These are phyloP conservation scores for Neonectria coccinea DNA, from an alignment of 2,329 filamentous ascomycete genomes.

Conservation along the genomic window DNA sequence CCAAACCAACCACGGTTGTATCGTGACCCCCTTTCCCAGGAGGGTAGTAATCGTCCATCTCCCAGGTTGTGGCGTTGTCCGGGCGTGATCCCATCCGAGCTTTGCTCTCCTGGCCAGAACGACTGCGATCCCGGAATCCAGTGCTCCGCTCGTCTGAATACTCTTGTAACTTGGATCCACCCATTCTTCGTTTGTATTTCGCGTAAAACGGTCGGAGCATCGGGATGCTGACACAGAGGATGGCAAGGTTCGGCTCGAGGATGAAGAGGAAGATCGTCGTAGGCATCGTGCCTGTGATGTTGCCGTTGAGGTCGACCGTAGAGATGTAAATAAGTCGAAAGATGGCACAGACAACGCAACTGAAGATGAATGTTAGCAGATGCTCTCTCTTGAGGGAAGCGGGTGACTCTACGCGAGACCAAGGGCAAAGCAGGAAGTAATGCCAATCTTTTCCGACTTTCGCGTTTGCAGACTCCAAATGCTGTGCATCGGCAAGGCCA, in stretches of 20 bases:
- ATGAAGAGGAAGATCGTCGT: constrained; percentile 55
- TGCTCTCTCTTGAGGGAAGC: accelerated
- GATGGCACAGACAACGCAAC: constrained; percentile 53
- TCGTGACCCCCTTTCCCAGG: constrained; percentile 31
- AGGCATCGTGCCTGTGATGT: constrained; percentile 56
- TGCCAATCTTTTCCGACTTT: constrained; percentile 51
- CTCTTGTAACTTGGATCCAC: constrained; percentile 46
- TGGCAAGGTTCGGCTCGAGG: constrained; percentile 55
- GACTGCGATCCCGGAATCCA: constrained; percentile 37
- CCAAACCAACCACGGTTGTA: constrained; percentile 24
- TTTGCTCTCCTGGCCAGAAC: constrained; percentile 27
- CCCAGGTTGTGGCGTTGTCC: constrained; percentile 37
- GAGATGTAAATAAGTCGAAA: constrained; percentile 55
- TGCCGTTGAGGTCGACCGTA: constrained; percentile 50
- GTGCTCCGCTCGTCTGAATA: constrained; percentile 40
- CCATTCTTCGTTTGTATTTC: constrained; percentile 49
- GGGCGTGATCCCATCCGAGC: constrained; percentile 11
- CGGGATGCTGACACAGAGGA: constrained; percentile 56
- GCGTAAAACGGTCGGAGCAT: constrained; percentile 55
- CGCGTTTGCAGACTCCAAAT: constrained; percentile 55
- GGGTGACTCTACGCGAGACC: constrained; percentile 49
- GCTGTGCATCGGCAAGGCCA: constrained; percentile 52
- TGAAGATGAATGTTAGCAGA: constrained; percentile 34
- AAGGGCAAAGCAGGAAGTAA: constrained; percentile 52
- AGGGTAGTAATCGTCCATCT: constrained; percentile 41